These are phyloP conservation scores for Trichoderma simmonsii DNA, from an alignment of 2,329 filamentous ascomycete species.

Conservation along the genomic window DNA sequence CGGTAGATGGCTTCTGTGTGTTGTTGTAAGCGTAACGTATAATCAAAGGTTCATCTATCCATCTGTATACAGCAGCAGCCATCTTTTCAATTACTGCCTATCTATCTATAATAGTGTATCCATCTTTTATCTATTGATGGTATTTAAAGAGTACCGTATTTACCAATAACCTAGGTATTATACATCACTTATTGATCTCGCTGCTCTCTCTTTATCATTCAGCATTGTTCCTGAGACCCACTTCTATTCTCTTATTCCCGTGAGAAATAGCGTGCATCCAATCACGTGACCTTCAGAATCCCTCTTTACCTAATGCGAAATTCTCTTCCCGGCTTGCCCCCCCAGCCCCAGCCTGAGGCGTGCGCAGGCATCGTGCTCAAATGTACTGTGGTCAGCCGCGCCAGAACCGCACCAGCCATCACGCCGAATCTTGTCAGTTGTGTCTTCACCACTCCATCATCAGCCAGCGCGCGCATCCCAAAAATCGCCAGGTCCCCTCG, in stretches of 20 bases:
- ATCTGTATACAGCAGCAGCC: too few species aligned
- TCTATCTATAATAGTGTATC: neutral
- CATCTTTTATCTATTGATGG: neutral
- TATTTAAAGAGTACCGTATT: too few species aligned
- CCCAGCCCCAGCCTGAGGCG: constrained; percentile 25
- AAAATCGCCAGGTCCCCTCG: constrained; percentile 59
- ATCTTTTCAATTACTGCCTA: too few species aligned
- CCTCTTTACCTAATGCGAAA: constrained; percentile 1
- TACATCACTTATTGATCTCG: neutral
- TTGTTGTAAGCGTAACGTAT: neutral
- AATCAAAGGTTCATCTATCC: neutral
- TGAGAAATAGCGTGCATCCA: neutral
- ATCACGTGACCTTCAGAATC: neutral
- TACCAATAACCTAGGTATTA: too few species aligned
- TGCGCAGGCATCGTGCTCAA: constrained; percentile 41
- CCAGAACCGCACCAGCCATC: constrained; percentile 45
- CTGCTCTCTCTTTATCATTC: neutral
- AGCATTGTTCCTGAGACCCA: neutral
- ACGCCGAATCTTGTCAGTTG: constrained; percentile 50
- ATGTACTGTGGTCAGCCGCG: constrained; percentile 40
- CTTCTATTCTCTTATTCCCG: neutral
- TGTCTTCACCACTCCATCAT: constrained; percentile 54
- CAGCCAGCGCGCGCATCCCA: constrained; percentile 57
- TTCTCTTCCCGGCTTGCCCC: neutral
- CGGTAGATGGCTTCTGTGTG: constrained; percentile 33